A percentile compares a stretch with the other conserved stretches of the same genome.
phyloP scores from a whole-genome alignment of 2,329 filamentous ascomycete species.

The Basipetospora sp. region DNA sequence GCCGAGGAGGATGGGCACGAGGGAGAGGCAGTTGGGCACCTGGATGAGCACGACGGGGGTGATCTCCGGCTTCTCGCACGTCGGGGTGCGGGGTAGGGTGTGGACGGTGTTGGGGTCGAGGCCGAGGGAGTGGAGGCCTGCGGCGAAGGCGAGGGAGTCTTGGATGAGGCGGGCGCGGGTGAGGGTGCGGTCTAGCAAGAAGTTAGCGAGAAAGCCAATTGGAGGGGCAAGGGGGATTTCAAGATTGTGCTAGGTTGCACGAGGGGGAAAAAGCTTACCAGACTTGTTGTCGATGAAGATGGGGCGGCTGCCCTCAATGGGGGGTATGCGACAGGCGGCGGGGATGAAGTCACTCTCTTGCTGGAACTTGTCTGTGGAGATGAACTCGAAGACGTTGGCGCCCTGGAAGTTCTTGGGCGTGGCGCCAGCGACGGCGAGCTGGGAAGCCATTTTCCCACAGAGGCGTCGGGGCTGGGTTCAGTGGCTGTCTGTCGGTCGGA shows the following conservation, averaged over 20 bases:
- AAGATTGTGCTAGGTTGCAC: neutral
- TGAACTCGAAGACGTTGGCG: constrained; percentile 21
- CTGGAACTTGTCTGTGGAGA: constrained; percentile 23
- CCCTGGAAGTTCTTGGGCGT: constrained; percentile 10
- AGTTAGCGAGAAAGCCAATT: constrained; percentile 1
- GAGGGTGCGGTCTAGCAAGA: constrained; percentile 19
- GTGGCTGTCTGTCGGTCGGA: too few relatives aligned
- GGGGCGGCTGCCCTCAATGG: constrained; percentile 18
- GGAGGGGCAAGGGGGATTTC: constrained; percentile 1
- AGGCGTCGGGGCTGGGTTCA: too few relatives aligned
- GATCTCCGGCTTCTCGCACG: constrained; percentile 23
- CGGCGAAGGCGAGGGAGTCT: constrained; percentile 22
- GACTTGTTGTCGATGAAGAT: constrained; percentile 27
- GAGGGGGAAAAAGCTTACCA: constrained; percentile 14
- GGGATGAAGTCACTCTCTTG: constrained; percentile 16
- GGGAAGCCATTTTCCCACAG: neutral
- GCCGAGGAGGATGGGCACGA: constrained; percentile 21
- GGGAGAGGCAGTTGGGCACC: constrained; percentile 27
- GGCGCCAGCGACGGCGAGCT: constrained; percentile 1
- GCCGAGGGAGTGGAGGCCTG: constrained; percentile 20
- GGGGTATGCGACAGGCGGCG: constrained; percentile 16
- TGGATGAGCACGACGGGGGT: constrained; percentile 28
- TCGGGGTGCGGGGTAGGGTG: constrained; percentile 23
- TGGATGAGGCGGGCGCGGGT: constrained; percentile 18
- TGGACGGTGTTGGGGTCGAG: constrained; percentile 20